Percentiles rank a stretch among this genome's conserved stretches.
phyloP scores from a whole-genome alignment of 495 filamentous ascomycete genomes.

The Podospora pseudocomata region DNA sequence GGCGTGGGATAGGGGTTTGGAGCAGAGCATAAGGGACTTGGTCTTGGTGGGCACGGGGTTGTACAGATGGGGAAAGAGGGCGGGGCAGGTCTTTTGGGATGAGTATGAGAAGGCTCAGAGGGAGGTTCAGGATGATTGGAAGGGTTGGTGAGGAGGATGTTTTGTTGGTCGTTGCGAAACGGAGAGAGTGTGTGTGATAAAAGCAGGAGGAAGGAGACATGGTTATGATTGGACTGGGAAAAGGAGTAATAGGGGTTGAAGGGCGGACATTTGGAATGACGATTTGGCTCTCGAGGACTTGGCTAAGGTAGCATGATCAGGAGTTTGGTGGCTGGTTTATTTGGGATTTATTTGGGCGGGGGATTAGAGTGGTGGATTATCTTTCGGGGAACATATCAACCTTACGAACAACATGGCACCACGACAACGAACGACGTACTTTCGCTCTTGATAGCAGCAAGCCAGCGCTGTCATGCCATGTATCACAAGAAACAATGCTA shows the following conservation, averaged over 20 bases:
- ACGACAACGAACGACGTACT: background rate
- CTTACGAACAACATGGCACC: background rate
- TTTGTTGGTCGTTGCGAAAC: background rate
- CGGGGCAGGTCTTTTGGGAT: background rate
- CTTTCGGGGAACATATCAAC: background rate
- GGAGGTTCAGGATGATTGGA: background rate
- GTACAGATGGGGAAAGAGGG: background rate
- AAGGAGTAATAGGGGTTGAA: background rate
- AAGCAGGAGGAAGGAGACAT: background rate
- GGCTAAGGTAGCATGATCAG: background rate
- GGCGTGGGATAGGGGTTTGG: slow-evolving; percentile 62
- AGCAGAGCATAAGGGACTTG: slow-evolving; percentile 55
- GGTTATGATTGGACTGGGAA: background rate
- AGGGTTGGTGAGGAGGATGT: too few relatives aligned
- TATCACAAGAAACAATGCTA: background rate
- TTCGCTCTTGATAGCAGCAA: background rate
- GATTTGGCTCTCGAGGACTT: background rate
- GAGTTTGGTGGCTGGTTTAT: background rate
- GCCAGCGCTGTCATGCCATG: background rate
- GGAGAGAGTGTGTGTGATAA: background rate
- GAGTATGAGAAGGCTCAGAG: background rate
- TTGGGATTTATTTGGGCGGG: background rate
- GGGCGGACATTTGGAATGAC: background rate
- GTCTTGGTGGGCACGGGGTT: background rate
- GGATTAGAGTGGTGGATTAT: background rate